Percentiles rank a stretch among this genome's conserved stretches.
These are phyloP conservation scores for Acer yangbiense DNA, from an alignment of 345 rosid genomes.

Conservation along the genomic window DNA sequence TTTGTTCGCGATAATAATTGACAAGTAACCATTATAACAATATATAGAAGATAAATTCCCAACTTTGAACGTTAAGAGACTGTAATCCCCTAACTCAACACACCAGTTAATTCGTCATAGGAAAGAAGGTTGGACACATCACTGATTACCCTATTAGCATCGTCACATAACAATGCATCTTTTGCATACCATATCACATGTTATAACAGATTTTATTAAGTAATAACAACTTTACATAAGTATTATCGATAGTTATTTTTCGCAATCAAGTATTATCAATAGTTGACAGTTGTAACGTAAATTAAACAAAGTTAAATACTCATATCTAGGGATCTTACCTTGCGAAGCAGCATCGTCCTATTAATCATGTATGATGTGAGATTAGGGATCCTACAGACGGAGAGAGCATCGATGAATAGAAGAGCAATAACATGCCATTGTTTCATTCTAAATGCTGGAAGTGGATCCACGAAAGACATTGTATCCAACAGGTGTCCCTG, in stretches of 20 bases:
- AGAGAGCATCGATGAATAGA: constrained; percentile 79
- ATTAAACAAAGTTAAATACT: background rate
- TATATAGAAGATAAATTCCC: too few relatives aligned
- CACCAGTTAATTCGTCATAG: background rate
- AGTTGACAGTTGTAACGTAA: background rate
- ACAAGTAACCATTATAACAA: background rate
- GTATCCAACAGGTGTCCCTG: constrained; percentile 82
- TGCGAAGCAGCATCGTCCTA: constrained; percentile 48
- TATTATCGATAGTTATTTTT: background rate
- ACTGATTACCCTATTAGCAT: background rate
- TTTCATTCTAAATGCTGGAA: constrained; percentile 63
- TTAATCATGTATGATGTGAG: constrained; percentile 54
- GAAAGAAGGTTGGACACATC: background rate
- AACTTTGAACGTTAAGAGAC: too few relatives aligned
- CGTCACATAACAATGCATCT: background rate
- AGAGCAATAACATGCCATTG: constrained; percentile 83
- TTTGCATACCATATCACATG: background rate
- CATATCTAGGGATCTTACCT: constrained; percentile 38
- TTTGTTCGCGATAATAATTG: background rate
- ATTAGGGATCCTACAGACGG: constrained; percentile 64
- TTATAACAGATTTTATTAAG: background rate
- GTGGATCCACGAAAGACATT: constrained; percentile 73
- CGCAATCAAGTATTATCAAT: background rate
- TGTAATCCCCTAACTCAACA: too few relatives aligned
- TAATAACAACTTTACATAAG: background rate